These are phyloP conservation scores for Rhododendron vialii DNA, from an alignment of 148 eudicot species.

Conservation along the genomic window DNA sequence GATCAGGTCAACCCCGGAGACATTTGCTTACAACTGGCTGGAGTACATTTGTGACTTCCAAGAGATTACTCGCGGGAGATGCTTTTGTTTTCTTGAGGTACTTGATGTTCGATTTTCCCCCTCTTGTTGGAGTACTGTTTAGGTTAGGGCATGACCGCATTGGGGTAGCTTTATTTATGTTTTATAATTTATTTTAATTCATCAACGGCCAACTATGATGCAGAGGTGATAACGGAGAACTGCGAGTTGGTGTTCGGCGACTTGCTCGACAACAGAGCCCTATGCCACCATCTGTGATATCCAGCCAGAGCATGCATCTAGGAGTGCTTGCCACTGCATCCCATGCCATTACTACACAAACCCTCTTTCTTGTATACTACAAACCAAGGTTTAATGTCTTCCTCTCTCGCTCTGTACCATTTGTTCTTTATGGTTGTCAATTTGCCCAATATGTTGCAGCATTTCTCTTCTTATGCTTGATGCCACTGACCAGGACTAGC, in stretches of 20 bases:
- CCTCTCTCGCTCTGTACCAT: background rate
- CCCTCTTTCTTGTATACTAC: conserved; percentile 66
- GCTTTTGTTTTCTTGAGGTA: conserved; percentile 91
- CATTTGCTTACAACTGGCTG: conserved; percentile 97
- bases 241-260: conserved; percentile 79
- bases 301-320: conserved; percentile 97
- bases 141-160: conserved; percentile 18
- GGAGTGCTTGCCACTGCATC: conserved; percentile 94
- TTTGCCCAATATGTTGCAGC: background rate
- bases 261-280: conserved; percentile 58
- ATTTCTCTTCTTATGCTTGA: background rate
- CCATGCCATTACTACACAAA: conserved; percentile 61
- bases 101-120: conserved; percentile 4
- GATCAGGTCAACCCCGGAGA: conserved; percentile 84
- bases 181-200: background rate
- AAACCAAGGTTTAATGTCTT: conserved; percentile 61
- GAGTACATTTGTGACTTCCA: conserved; percentile 88
- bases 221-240: conserved; percentile 66
- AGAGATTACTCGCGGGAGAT: conserved; percentile 87
- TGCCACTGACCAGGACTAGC: conserved; percentile 52
- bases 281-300: conserved; percentile 84
- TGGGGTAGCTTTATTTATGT: conserved; percentile 19
- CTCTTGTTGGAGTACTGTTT: background rate
- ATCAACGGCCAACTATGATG: conserved; percentile 23
- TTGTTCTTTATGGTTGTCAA: background rate